A percentile compares a stretch with the other conserved stretches of the same genome.
Evolutionary conservation across 2,329 filamentous ascomycete genomes (phyloP).

Genomic region (Parastagonospora nodorum): DNA sequence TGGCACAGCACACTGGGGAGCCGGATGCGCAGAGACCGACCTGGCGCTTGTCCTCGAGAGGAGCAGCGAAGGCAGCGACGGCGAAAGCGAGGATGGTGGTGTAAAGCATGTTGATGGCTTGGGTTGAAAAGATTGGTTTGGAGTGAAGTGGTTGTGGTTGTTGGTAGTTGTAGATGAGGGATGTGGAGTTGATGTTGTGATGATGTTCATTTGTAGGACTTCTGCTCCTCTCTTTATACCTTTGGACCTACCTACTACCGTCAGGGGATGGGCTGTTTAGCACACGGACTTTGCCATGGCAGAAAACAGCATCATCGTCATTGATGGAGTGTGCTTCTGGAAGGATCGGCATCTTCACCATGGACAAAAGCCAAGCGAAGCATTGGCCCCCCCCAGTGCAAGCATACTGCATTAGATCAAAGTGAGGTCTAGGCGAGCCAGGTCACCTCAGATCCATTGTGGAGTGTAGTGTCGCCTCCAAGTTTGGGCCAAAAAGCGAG

Average conservation of each 20-base stretch:
- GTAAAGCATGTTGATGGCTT: slow-evolving; percentile 41
- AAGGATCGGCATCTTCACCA: slow-evolving; percentile 27
- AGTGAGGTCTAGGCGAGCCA: not conserved
- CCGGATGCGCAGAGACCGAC: slow-evolving; percentile 41
- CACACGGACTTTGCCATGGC: slow-evolving; percentile 3
- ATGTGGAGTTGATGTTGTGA: slow-evolving; percentile 16
- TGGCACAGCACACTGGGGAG: slow-evolving; percentile 63
- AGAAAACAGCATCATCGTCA: slow-evolving; percentile 28
- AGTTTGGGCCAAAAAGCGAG: not conserved
- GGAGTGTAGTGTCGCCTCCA: not conserved
- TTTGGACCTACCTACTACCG: slow-evolving; percentile 8
- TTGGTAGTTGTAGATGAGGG: slow-evolving; percentile 15
- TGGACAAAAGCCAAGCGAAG: slow-evolving; percentile 12
- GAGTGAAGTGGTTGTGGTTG: slow-evolving; percentile 12
- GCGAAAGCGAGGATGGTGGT: slow-evolving; percentile 40
- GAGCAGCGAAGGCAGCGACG: slow-evolving; percentile 36
- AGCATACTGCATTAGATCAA: slow-evolving; percentile 9
- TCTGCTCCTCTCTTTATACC: slow-evolving; percentile 38
- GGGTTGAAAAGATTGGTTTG: slow-evolving; percentile 5
- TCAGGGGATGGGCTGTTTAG: slow-evolving; percentile 4
- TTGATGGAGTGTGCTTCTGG: slow-evolving; percentile 10
- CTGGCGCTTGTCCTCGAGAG: slow-evolving; percentile 39
- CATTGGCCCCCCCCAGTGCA: slow-evolving; percentile 7
- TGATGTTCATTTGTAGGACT: slow-evolving; percentile 26
- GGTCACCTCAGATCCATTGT: not conserved